Evolutionary conservation across 2,329 filamentous ascomycete genomes (phyloP).

Genomic region (Ophiosphaerella korrae): DNA sequence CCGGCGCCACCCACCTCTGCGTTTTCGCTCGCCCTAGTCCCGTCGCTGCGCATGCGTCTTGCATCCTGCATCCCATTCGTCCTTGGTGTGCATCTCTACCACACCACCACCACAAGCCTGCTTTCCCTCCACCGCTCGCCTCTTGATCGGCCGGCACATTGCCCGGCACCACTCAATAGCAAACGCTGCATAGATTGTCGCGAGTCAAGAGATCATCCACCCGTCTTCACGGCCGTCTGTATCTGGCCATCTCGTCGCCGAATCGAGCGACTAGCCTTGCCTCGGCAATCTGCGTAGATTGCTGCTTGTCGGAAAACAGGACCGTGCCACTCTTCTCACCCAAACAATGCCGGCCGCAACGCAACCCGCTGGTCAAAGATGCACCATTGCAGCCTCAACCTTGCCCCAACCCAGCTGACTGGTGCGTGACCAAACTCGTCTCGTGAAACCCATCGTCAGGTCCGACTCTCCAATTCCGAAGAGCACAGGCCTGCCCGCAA

Average conservation of each 20-base stretch:
- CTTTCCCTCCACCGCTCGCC: too few species aligned
- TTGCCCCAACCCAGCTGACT: not conserved
- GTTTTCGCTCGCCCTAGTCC: too few species aligned
- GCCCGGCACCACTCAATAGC: slow-evolving; percentile 4
- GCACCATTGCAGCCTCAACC: not conserved
- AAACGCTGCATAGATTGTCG: slow-evolving; percentile 8
- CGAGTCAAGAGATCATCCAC: slow-evolving; percentile 7
- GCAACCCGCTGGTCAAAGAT: not conserved
- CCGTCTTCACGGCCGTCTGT: not conserved
- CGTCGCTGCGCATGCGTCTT: too few species aligned
- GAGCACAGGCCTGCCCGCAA: too few species aligned
- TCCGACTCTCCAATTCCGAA: too few species aligned
- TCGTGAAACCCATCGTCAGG: slow-evolving; percentile 1
- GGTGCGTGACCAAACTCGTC: slow-evolving; percentile 1
- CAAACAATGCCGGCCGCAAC: not conserved
- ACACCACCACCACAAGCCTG: not conserved
- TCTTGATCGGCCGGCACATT: not conserved
- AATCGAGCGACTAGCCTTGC: slow-evolving; percentile 2
- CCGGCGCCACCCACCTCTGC: too few species aligned
- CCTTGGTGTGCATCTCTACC: not conserved
- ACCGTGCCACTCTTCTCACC: slow-evolving; percentile 13
- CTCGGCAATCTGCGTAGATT: slow-evolving; percentile 24
- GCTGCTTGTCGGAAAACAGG: slow-evolving; percentile 13
- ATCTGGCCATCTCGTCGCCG: slow-evolving; percentile 1
- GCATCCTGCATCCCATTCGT: too few species aligned